phyloP scores from a whole-genome alignment of 345 rosid species.

The Gossypium thurberi region DNA sequence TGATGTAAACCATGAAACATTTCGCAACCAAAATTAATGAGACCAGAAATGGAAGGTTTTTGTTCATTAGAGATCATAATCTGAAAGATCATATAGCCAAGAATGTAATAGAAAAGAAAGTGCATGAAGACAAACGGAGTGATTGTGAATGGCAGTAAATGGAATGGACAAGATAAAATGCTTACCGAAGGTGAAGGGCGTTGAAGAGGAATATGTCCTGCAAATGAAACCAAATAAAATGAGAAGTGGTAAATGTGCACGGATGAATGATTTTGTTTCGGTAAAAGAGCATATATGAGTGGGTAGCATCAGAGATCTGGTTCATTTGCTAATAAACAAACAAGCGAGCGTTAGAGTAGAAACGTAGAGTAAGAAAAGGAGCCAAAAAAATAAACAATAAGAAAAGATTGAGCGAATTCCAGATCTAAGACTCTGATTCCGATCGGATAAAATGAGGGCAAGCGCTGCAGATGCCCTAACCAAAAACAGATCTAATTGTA shows the following conservation, averaged over 20 bases:
- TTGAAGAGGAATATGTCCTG: constrained; percentile 54
- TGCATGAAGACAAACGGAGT: not conserved
- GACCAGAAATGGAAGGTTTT: not conserved
- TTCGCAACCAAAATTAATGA: not conserved
- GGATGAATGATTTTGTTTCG: not conserved
- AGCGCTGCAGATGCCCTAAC: not conserved
- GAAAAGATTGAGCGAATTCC: not conserved
- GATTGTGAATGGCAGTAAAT: not conserved
- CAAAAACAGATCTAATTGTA: constrained; percentile 26
- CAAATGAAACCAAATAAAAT: not conserved
- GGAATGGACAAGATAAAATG: constrained; percentile 6
- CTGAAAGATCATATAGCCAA: not conserved
- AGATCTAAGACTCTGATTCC: constrained; percentile 9
- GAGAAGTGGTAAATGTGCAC: not conserved
- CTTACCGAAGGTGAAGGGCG: constrained; percentile 47
- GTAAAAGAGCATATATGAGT: not conserved
- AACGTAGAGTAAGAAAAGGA: not conserved
- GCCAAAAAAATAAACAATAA: not conserved
- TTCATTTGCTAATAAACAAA: not conserved
- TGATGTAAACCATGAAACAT: not conserved
- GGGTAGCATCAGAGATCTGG: constrained; percentile 12
- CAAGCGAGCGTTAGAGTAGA: not conserved
- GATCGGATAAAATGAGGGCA: constrained; percentile 6
- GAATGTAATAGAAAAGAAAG: not conserved
- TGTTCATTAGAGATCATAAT: not conserved